A percentile compares a stretch with the other conserved stretches of the same genome.
Conservation (phyloP, 345 rosid species). For the Trapa bicornis region DNA sequence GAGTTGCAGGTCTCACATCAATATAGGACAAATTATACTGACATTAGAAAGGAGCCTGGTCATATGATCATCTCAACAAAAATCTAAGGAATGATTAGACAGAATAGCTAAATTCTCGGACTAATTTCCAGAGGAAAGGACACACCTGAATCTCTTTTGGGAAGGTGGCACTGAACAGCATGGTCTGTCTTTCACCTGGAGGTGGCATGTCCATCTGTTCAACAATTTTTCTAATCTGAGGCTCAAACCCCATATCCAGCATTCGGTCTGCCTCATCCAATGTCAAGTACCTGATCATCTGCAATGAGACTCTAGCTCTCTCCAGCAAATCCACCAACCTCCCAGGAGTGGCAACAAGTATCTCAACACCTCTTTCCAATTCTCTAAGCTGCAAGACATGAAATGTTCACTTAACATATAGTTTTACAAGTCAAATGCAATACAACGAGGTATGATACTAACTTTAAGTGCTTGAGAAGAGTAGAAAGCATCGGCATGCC, state of each 20-base stretch:
- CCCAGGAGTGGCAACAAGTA: conserved; percentile 99
- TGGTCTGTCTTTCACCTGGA: conserved; percentile 73
- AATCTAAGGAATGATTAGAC: background rate
- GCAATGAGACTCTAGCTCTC: conserved; percentile 92
- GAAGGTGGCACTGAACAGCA: conserved; percentile 96
- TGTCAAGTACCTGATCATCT: conserved; percentile 79
- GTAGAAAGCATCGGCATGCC: background rate
- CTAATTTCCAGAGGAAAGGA: background rate
- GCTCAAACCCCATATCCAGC: conserved; percentile 99
- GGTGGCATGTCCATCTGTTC: conserved; percentile 97
- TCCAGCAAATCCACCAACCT: conserved; percentile 87
- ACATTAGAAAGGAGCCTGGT: background rate
- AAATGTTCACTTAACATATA: conserved; percentile 1
- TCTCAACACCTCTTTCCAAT: conserved; percentile 94
- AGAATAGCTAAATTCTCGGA: background rate
- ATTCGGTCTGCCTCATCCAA: conserved; percentile 98
- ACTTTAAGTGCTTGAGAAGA: background rate
- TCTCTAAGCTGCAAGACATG: conserved; percentile 57
- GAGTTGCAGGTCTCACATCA: background rate
- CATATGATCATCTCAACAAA: background rate
- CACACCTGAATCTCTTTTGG: conserved; percentile 92
- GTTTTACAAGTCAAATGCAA: background rate
- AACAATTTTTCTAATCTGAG: conserved; percentile 92
- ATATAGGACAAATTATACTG: background rate
- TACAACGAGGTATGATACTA: background rate